Evolutionary conservation across 495 filamentous ascomycete genomes (phyloP).

Genomic region (Lasiosphaeria miniovina): DNA sequence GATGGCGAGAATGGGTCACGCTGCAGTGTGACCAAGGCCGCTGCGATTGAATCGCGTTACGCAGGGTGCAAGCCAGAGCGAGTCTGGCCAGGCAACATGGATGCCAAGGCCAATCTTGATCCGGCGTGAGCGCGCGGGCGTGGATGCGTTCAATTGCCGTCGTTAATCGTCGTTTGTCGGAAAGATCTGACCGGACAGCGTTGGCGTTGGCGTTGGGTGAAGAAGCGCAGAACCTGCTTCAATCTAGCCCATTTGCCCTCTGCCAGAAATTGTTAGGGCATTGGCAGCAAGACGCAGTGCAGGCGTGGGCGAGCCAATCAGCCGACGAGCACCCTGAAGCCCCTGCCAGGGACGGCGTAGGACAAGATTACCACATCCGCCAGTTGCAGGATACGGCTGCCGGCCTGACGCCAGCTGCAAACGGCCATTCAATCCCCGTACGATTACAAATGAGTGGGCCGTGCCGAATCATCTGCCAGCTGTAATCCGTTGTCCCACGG

Average conservation of each 20-base stretch:
- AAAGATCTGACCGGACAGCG: neutral
- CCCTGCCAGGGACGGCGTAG: neutral
- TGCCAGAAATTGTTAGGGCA: neutral
- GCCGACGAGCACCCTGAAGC: neutral
- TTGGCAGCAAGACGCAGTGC: neutral
- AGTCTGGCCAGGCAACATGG: neutral
- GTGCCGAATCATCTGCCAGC: too few relatives aligned
- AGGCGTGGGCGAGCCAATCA: neutral
- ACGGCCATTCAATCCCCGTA: too few relatives aligned
- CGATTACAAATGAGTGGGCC: too few relatives aligned
- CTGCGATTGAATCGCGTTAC: conserved; percentile 1
- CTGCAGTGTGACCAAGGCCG: neutral
- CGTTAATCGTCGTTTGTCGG: neutral
- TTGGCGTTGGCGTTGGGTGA: neutral
- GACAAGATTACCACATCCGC: neutral
- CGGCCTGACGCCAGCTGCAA: too few relatives aligned
- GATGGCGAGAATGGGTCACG: neutral
- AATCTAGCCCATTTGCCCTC: neutral
- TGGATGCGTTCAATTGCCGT: conserved; percentile 3
- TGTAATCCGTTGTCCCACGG: too few relatives aligned
- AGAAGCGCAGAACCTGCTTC: neutral
- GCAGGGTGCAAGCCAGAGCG: neutral
- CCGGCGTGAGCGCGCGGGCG: neutral
- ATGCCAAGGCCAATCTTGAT: neutral
- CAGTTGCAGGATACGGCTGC: too few relatives aligned